Conservation (phyloP, 2,329 filamentous ascomycete species). For the Nothomitra cinnamomea region DNA sequence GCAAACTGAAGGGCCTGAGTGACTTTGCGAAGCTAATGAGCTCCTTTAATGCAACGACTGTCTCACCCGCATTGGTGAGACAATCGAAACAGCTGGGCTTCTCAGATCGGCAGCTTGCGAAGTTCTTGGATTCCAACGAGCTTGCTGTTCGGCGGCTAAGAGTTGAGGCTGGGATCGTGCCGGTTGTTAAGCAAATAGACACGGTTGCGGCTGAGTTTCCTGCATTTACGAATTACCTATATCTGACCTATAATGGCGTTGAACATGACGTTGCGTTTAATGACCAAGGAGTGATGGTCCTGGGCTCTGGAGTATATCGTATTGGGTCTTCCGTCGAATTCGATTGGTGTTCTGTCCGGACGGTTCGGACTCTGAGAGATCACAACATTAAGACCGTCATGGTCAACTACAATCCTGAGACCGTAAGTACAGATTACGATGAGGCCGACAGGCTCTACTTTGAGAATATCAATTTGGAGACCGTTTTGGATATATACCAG, state of each 20-base stretch:
- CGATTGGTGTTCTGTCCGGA: slow-evolving; percentile 94
- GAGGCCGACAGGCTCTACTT: slow-evolving; percentile 93
- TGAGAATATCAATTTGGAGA: slow-evolving; percentile 85
- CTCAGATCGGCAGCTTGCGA: slow-evolving; percentile 81
- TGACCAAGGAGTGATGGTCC: slow-evolving; percentile 88
- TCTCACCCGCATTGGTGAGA: slow-evolving; percentile 48
- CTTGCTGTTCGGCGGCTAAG: slow-evolving; percentile 70
- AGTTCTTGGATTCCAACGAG: slow-evolving; percentile 90
- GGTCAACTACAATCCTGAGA: slow-evolving; percentile 90
- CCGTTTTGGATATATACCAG: slow-evolving; percentile 83
- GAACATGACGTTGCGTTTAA: slow-evolving; percentile 72
- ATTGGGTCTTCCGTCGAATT: slow-evolving; percentile 98
- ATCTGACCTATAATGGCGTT: slow-evolving; percentile 84
- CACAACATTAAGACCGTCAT: slow-evolving; percentile 86
- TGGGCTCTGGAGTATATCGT: slow-evolving; percentile 89
- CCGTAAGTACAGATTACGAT: slow-evolving; percentile 78
- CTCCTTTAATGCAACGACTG: slow-evolving; percentile 47
- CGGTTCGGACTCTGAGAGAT: slow-evolving; percentile 76
- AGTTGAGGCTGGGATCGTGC: slow-evolving; percentile 71
- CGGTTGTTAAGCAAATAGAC: slow-evolving; percentile 95
- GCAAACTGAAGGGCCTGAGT: slow-evolving; percentile 76
- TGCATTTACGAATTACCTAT: slow-evolving; percentile 86
- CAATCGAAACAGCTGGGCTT: slow-evolving; percentile 90
- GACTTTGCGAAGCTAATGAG: slow-evolving; percentile 73
- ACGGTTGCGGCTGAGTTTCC: slow-evolving; percentile 96